A percentile compares a stretch with the other conserved stretches of the same genome.
Conservation (phyloP, 1,284 basidiomycete genomes). For the Tausonia pullulans region DNA sequence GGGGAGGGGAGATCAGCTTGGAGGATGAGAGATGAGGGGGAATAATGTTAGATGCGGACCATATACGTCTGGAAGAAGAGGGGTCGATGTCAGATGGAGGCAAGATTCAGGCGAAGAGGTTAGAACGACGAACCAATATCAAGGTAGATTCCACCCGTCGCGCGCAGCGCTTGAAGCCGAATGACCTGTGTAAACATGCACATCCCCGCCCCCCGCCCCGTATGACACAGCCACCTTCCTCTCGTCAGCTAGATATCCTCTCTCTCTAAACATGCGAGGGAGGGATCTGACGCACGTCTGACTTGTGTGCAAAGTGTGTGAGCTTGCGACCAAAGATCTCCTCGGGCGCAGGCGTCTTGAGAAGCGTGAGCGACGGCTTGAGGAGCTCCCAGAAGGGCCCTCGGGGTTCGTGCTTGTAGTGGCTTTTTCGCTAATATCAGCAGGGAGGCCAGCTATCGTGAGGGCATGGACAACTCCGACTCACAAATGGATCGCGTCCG, state of each 20-base stretch:
- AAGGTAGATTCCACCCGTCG: constrained; percentile 38
- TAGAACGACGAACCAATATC: constrained; percentile 27
- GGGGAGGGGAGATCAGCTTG: neutral
- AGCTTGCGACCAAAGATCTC: constrained; percentile 28
- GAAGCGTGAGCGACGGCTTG: constrained; percentile 29
- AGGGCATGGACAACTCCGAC: constrained; percentile 1
- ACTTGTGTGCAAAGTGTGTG: constrained; percentile 35
- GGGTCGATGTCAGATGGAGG: too few species aligned
- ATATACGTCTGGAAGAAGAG: constrained; percentile 22
- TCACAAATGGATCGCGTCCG: constrained; percentile 24
- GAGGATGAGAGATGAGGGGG: neutral
- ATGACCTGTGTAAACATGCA: constrained; percentile 22
- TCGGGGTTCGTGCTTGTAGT: constrained; percentile 32
- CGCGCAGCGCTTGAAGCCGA: constrained; percentile 22
- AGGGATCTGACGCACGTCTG: constrained; percentile 23
- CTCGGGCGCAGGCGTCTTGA: constrained; percentile 27
- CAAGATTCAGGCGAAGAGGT: too few species aligned
- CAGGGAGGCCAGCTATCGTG: neutral
- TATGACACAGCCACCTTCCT: constrained; percentile 11
- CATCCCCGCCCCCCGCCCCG: too few species aligned
- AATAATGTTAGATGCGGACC: constrained; percentile 16
- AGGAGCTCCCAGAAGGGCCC: constrained; percentile 36
- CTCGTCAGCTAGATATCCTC: constrained; percentile 18
- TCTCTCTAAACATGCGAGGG: constrained; percentile 20
- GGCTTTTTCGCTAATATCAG: constrained; percentile 21